Evolutionary conservation across 352 stramenopile genomes (phyloP).

Genomic region (Thalassiosira livingstoniorum): DNA sequence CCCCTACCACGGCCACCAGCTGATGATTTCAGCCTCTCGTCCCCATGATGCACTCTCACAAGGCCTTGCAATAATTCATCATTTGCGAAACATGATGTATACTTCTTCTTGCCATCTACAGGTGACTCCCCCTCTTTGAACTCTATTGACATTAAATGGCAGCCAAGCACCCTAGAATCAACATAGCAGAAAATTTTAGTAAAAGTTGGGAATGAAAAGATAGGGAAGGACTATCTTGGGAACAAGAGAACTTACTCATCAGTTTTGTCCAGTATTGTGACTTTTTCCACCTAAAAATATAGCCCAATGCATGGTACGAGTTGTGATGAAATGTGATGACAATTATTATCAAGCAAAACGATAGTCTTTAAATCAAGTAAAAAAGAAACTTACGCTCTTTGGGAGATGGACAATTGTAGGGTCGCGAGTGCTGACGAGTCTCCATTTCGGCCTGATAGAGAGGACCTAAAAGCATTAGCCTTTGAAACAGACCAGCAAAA

Average conservation of each 20-base stretch:
- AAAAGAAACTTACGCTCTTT: slow-evolving; percentile 62
- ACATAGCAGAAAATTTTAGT: background rate
- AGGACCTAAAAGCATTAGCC: no score
- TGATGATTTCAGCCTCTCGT: slow-evolving; percentile 75
- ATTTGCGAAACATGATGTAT: slow-evolving; percentile 76
- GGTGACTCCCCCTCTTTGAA: slow-evolving; percentile 79
- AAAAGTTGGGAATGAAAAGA: background rate
- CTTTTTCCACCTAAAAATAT: slow-evolving; percentile 69
- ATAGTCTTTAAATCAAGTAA: background rate
- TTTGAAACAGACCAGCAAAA: no score
- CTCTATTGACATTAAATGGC: slow-evolving; percentile 77
- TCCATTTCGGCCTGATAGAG: slow-evolving; percentile 83
- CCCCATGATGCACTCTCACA: slow-evolving; percentile 75
- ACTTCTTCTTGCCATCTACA: slow-evolving; percentile 64
- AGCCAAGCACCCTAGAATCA: slow-evolving; percentile 16
- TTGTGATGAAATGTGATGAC: background rate
- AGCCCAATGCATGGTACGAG: no score
- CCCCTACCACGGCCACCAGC: slow-evolving; percentile 41
- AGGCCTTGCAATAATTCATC: slow-evolving; percentile 75
- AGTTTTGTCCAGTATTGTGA: slow-evolving; percentile 76
- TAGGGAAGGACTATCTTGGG: background rate
- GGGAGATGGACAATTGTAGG: slow-evolving; percentile 73
- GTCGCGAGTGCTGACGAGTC: slow-evolving; percentile 62
- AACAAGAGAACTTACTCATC: slow-evolving; percentile 58
- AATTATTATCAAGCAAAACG: background rate